A percentile compares a stretch with the other conserved stretches of the same genome.
phyloP scores from a whole-genome alignment of 805 yeast species.

The Pichia nakasei region DNA sequence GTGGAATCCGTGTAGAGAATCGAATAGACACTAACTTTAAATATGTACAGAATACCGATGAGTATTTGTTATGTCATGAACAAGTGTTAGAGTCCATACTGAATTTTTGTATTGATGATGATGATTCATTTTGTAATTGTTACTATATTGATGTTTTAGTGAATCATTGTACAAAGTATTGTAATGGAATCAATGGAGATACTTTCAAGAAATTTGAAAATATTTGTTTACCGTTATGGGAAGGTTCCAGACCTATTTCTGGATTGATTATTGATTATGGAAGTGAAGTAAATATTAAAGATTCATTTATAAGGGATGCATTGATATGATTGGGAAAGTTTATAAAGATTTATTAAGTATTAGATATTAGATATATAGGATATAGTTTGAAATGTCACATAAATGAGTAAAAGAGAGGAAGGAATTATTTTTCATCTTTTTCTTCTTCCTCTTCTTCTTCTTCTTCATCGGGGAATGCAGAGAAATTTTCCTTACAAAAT shows the following conservation, averaged over 20 bases:
- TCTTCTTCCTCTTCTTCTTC: constrained; percentile 3
- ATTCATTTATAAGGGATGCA: too few relatives aligned
- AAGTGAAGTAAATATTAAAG: background rate
- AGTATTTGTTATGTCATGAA: constrained; percentile 20
- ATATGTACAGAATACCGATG: constrained; percentile 15
- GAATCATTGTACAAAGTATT: constrained; percentile 17
- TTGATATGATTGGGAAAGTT: too few relatives aligned
- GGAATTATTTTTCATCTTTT: background rate
- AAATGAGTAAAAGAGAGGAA: background rate
- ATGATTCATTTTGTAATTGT: constrained; percentile 19
- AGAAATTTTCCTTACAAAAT: constrained; percentile 59
- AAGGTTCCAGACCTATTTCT: background rate
- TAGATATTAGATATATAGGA: background rate
- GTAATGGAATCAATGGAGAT: constrained; percentile 9
- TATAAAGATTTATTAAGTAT: too few relatives aligned
- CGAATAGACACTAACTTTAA: background rate
- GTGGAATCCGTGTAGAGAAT: too few relatives aligned
- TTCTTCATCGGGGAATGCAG: constrained; percentile 22
- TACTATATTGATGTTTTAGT: constrained; percentile 21
- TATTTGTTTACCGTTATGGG: background rate
- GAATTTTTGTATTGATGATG: constrained; percentile 7
- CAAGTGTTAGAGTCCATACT: background rate
- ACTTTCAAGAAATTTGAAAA: background rate
- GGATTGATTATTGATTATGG: background rate
- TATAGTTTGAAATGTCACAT: background rate